Percentiles rank a stretch among this genome's conserved stretches.
Conservation (phyloP, 495 filamentous ascomycete genomes). For the Xylaria curta region DNA sequence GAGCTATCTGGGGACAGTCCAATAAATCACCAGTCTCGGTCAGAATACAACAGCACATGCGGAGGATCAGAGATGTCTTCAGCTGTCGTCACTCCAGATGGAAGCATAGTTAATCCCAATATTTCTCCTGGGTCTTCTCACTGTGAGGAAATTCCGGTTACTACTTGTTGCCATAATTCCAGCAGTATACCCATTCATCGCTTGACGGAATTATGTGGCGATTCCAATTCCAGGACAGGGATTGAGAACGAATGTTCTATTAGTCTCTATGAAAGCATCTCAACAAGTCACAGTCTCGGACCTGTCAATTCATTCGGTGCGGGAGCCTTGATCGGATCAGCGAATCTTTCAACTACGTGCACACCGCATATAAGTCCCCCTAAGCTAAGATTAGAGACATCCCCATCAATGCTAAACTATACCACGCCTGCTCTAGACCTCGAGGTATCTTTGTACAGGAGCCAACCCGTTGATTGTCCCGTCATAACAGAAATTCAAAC, state of each 20-base stretch:
- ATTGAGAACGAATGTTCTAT: not conserved
- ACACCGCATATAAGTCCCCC: not conserved
- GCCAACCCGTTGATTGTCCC: not conserved
- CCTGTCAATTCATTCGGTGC: not conserved
- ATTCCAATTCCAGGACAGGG: not conserved
- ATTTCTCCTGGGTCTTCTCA: not conserved
- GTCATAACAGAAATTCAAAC: not conserved
- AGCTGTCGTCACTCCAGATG: not conserved
- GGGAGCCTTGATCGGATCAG: not conserved
- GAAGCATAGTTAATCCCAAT: not conserved
- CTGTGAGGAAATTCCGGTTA: not conserved
- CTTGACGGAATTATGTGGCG: not conserved
- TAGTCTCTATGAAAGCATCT: not conserved
- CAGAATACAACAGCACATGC: not conserved
- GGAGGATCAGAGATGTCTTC: not conserved
- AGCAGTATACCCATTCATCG: not conserved
- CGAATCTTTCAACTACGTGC: not conserved
- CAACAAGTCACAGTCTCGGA: not conserved
- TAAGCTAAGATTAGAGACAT: not conserved
- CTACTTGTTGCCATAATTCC: not conserved
- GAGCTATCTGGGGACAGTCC: not conserved
- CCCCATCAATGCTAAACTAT: not conserved
- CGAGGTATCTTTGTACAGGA: not conserved
- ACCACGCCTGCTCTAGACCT: not conserved
- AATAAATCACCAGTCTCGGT: not conserved